Conservation (phyloP, 192 early-diverging fungal species). For the Podila minutissima region DNA sequence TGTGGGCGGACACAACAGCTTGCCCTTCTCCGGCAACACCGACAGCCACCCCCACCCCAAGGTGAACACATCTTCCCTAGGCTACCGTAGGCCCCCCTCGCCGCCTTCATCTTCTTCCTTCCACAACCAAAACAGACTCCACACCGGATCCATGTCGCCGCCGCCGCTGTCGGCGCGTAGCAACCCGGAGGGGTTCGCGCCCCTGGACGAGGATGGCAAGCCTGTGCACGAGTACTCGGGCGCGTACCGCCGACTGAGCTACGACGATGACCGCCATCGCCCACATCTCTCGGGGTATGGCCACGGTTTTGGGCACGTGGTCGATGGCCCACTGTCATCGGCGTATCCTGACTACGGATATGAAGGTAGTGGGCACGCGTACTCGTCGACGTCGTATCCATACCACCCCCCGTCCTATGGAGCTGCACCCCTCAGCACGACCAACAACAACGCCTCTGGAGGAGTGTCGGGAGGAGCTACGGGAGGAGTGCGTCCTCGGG, state of each 20-base stretch:
- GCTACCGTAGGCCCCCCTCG: background rate
- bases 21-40: background rate
- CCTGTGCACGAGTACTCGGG: background rate
- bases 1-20: background rate
- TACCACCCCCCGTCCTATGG: too few species aligned
- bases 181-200: background rate
- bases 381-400: too few species aligned
- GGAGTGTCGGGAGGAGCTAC: background rate
- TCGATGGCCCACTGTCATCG: background rate
- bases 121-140: background rate
- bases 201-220: background rate
- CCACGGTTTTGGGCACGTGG: background rate
- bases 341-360: background rate
- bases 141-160: background rate
- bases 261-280: background rate
- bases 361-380: background rate
- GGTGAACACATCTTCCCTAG: background rate
- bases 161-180: conserved; percentile 1
- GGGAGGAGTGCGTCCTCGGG: conserved; percentile 1
- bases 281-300: background rate
- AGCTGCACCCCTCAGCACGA: background rate
- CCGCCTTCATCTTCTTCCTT: background rate
- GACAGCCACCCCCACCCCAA: background rate
- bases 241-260: background rate
- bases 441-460: background rate